These are phyloP conservation scores for Vitis rupestris DNA, from an alignment of 164 flowering plant genomes.

Conservation along the genomic window DNA sequence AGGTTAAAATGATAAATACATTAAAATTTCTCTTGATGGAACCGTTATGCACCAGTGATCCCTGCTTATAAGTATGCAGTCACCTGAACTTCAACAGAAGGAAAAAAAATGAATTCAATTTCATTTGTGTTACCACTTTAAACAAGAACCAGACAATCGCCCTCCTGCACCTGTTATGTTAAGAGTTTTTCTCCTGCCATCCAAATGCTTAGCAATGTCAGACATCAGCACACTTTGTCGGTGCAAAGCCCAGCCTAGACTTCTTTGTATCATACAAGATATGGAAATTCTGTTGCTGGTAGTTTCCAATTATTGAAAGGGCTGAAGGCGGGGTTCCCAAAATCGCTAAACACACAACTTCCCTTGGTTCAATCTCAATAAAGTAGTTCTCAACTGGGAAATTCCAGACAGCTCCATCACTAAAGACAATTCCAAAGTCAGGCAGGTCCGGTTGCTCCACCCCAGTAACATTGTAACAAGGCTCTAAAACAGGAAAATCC, in stretches of 20 bases:
- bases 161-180: slow-evolving; percentile 12
- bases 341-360: slow-evolving; percentile 77
- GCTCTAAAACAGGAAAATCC: slow-evolving; percentile 61
- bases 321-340: slow-evolving; percentile 64
- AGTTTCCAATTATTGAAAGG: slow-evolving; percentile 86
- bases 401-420: slow-evolving; percentile 85
- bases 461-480: slow-evolving; percentile 90
- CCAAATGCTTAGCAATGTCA: slow-evolving; percentile 12
- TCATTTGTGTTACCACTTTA: slow-evolving; percentile 18
- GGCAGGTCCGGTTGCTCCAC: slow-evolving; percentile 63
- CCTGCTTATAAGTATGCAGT: background rate
- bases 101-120: slow-evolving; percentile 24
- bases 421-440: slow-evolving; percentile 60
- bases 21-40: background rate
- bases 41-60: background rate
- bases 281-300: slow-evolving; percentile 97
- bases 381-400: slow-evolving; percentile 88
- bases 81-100: background rate
- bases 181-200: slow-evolving; percentile 21
- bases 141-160: slow-evolving; percentile 10
- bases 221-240: slow-evolving; percentile 70
- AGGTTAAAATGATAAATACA: background rate
- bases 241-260: slow-evolving; percentile 90
- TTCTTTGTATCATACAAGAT: slow-evolving; percentile 79
- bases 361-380: slow-evolving; percentile 62